A percentile compares a stretch with the other conserved stretches of the same genome.
phyloP scores from a whole-genome alignment of 441 rosid genomes.

The Capsella rubella region DNA sequence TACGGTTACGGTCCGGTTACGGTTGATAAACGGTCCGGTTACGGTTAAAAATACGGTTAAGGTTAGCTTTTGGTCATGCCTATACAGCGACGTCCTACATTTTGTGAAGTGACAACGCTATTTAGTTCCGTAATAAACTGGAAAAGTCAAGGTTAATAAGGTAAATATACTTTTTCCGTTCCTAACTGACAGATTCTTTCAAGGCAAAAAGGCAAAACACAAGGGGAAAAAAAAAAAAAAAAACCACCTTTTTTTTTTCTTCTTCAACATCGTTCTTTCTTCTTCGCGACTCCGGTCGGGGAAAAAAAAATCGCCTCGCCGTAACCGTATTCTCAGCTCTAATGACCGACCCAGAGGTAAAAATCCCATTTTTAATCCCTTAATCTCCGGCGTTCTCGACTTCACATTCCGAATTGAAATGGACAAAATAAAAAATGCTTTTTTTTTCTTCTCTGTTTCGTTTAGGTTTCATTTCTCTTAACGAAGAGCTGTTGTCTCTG shows the following conservation, averaged over 20 bases:
- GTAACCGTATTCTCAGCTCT: conserved; percentile 40
- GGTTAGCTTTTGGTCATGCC: too few relatives aligned
- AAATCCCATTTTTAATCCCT: conserved; percentile 33
- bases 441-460: conserved; percentile 41
- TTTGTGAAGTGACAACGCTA: not conserved
- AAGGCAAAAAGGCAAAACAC: conserved; percentile 29
- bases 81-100: conserved; percentile 12
- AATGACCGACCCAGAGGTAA: conserved; percentile 48
- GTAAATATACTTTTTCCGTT: conserved; percentile 12
- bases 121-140: conserved; percentile 13
- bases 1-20: too few relatives aligned
- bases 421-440: too few relatives aligned
- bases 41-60: too few relatives aligned
- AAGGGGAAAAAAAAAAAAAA: conserved; percentile 5
- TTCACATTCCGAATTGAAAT: conserved; percentile 31
- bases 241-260: conserved; percentile 32
- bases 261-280: conserved; percentile 17
- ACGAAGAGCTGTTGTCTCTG: conserved; percentile 11
- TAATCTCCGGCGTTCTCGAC: not conserved
- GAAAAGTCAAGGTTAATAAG: not conserved
- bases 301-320: conserved; percentile 10
- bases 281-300: conserved; percentile 40
- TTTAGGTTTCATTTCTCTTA: conserved; percentile 31
- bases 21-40: too few relatives aligned
- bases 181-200: conserved; percentile 46